These are phyloP conservation scores for Colletotrichum neosansevieriae DNA, from an alignment of 2,329 filamentous ascomycete genomes.

Conservation along the genomic window DNA sequence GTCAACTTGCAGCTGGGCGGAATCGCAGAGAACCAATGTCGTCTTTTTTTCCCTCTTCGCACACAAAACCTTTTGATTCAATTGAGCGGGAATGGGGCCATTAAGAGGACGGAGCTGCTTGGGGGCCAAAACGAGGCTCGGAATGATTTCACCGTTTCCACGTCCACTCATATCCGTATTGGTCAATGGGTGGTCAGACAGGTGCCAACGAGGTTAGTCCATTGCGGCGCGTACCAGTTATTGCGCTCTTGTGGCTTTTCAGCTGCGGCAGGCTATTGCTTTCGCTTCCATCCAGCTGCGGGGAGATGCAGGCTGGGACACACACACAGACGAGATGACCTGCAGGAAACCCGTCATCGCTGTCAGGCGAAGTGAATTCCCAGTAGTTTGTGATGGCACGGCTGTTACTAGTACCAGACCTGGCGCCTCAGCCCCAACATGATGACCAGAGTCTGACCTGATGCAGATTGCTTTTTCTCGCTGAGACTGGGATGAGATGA, in stretches of 20 bases:
- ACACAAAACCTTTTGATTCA: fast-evolving
- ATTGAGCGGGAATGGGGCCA: not conserved
- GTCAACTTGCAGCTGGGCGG: too few species aligned
- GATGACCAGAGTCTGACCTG: too few species aligned
- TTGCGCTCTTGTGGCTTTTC: not conserved
- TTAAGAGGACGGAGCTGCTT: conserved; percentile 2
- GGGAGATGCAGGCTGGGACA: not conserved
- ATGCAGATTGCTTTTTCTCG: too few species aligned
- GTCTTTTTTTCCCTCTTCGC: too few species aligned
- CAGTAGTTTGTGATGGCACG: too few species aligned
- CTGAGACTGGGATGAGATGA: too few species aligned
- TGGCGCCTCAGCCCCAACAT: too few species aligned
- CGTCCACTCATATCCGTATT: not conserved
- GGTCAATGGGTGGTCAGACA: conserved; percentile 24
- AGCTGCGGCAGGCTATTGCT: not conserved
- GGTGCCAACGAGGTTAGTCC: not conserved
- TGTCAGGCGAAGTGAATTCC: too few species aligned
- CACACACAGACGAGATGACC: too few species aligned
- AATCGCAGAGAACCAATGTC: too few species aligned
- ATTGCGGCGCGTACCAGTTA: not conserved
- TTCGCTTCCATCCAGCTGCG: not conserved
- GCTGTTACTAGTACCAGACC: too few species aligned
- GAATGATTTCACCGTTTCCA: not conserved
- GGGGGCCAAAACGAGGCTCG: conserved; percentile 22
- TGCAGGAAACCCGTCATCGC: too few species aligned